Evolutionary conservation across 2,329 filamentous ascomycete species (phyloP).

Genomic region (Aspergillaceae sp.): DNA sequence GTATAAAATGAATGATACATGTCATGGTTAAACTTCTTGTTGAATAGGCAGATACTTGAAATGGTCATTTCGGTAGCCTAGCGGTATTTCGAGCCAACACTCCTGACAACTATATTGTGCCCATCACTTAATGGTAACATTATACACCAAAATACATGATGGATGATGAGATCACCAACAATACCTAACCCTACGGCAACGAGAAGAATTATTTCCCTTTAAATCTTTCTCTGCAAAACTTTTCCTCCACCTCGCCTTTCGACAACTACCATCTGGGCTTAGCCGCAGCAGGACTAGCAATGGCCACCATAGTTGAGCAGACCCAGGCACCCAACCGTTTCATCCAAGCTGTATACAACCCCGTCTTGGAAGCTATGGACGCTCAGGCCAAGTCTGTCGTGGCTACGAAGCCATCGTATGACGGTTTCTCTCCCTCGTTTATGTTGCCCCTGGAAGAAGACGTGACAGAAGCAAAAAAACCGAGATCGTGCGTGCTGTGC

Average conservation of each 20-base stretch:
- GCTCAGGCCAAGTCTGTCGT: not conserved
- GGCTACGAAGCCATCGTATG: too few species aligned
- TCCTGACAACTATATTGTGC: not conserved
- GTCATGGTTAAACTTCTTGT: too few species aligned
- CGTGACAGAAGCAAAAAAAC: not conserved
- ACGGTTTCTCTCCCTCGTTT: too few species aligned
- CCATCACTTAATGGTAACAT: not conserved
- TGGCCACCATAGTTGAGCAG: not conserved
- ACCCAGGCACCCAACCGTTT: not conserved
- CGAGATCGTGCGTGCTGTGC: not conserved
- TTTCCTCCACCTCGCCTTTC: not conserved
- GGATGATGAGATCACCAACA: slow-evolving; percentile 2
- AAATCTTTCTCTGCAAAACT: not conserved
- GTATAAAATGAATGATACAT: too few species aligned
- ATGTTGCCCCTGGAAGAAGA: not conserved
- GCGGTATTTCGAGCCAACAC: too few species aligned
- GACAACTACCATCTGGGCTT: not conserved
- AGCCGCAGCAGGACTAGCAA: not conserved
- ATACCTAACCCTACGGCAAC: not conserved
- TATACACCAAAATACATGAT: slow-evolving; percentile 2
- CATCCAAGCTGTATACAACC: not conserved
- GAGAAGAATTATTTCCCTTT: not conserved
- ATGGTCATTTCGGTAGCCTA: too few species aligned
- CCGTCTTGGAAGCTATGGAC: not conserved
- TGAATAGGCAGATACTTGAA: too few species aligned